These are phyloP conservation scores for Kodamaea arcana DNA, from an alignment of 1,139 yeast genomes.

Conservation along the genomic window DNA sequence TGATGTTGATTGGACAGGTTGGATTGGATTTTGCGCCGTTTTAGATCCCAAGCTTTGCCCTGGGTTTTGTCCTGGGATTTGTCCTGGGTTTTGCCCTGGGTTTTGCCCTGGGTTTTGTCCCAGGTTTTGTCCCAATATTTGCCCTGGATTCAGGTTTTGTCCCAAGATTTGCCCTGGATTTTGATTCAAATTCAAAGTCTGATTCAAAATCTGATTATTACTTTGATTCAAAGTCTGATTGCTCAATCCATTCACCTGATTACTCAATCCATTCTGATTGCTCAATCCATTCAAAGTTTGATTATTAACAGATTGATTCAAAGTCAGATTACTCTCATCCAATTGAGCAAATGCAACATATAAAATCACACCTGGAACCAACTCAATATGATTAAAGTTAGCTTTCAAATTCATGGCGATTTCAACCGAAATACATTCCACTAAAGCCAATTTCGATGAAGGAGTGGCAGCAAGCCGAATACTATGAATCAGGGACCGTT, in stretches of 20 bases:
- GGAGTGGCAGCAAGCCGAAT: constrained; percentile 54
- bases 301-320: too few species aligned
- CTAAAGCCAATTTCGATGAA: constrained; percentile 52
- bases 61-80: not conserved
- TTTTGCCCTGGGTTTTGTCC: not conserved
- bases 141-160: too few species aligned
- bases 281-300: too few species aligned
- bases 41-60: not conserved
- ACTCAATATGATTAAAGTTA: constrained; percentile 73
- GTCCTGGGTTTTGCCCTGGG: not conserved
- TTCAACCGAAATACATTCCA: constrained; percentile 69
- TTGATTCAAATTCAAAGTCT: too few species aligned
- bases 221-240: too few species aligned
- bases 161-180: too few species aligned
- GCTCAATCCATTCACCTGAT: too few species aligned
- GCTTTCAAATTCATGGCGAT: constrained; percentile 77
- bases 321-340: constrained; percentile 23
- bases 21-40: not conserved
- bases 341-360: constrained; percentile 67
- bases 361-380: constrained; percentile 67
- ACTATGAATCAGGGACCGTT: constrained; percentile 17
- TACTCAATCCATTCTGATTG: too few species aligned
- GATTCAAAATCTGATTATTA: too few species aligned
- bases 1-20: constrained; percentile 1
- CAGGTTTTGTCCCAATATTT: too few species aligned